These are phyloP conservation scores for Paramecium octaurelia DNA, from an alignment of 73 alveolate species.

Conservation along the genomic window DNA sequence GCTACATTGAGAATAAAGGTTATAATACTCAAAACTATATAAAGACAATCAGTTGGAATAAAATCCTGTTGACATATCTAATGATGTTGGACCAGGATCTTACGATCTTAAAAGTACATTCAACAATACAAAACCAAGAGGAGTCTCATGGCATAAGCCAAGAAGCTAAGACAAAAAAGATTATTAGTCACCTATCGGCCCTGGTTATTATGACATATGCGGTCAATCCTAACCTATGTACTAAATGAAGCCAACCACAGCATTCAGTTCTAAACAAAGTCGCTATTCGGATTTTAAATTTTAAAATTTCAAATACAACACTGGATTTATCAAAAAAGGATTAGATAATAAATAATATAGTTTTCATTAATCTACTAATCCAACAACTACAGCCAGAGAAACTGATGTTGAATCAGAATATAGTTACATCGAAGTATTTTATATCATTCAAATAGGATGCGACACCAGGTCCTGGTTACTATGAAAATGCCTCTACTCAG, in stretches of 20 bases:
- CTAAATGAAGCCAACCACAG: conserved; percentile 41
- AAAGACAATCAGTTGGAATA: not conserved
- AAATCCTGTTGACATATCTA: not conserved
- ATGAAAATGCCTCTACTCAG: conserved; percentile 34
- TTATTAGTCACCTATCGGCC: not conserved
- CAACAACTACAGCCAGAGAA: not conserved
- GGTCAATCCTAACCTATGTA: not conserved
- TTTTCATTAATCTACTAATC: conserved; percentile 36
- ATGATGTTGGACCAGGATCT: conserved; percentile 13
- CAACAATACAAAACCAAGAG: not conserved
- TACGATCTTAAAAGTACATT: not conserved
- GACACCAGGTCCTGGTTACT: conserved; percentile 65
- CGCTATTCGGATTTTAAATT: not conserved
- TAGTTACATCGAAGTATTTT: not conserved
- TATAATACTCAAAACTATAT: not conserved
- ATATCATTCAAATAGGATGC: conserved; percentile 16
- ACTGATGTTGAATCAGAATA: conserved; percentile 21
- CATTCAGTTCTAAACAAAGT: not conserved
- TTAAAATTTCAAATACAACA: not conserved
- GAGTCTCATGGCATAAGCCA: conserved; percentile 48
- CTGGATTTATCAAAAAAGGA: conserved; percentile 19
- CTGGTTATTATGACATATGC: not conserved
- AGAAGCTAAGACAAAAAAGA: not conserved
- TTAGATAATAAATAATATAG: conserved; percentile 43
- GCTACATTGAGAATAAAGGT: conserved; percentile 26